These are phyloP conservation scores for Tylopilus felleus DNA, from an alignment of 768 basidiomycete genomes.

Conservation along the genomic window DNA sequence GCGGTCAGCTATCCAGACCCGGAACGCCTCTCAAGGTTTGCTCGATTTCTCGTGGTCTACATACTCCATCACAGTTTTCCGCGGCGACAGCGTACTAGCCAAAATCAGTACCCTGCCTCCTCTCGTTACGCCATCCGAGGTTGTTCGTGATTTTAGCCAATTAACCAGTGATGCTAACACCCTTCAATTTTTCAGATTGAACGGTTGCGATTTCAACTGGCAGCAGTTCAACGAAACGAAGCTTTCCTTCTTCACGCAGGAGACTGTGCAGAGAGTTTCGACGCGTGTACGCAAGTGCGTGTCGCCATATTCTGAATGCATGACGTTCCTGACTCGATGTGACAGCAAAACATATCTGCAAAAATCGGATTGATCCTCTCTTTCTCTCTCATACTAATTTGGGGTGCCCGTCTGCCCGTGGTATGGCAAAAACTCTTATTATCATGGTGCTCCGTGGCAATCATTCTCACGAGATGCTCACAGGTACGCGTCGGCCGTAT, in stretches of 20 bases:
- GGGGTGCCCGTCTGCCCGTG: constrained; percentile 91
- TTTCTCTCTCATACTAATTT: constrained; percentile 91
- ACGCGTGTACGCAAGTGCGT: constrained; percentile 81
- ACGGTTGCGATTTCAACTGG: constrained; percentile 75
- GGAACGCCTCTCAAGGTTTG: constrained; percentile 55
- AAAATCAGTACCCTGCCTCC: constrained; percentile 83
- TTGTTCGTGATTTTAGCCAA: constrained; percentile 32
- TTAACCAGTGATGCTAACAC: constrained; percentile 28
- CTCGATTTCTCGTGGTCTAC: neutral
- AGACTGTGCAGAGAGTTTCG: constrained; percentile 96
- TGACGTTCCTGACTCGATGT: constrained; percentile 1
- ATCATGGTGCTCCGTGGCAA: neutral
- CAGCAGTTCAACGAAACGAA: constrained; percentile 77
- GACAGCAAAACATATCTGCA: constrained; percentile 78
- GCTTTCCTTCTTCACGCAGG: constrained; percentile 96
- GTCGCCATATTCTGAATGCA: constrained; percentile 5
- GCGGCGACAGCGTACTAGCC: constrained; percentile 56
- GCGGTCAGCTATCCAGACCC: constrained; percentile 70
- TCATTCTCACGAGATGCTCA: constrained; percentile 4
- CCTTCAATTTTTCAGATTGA: constrained; percentile 54
- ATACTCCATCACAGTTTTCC: neutral
- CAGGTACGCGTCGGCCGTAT: constrained; percentile 86
- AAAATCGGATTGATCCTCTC: constrained; percentile 91
- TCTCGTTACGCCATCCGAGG: constrained; percentile 90
- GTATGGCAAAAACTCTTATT: constrained; percentile 42